Conservation (phyloP, 2,329 filamentous ascomycete species). For the Alternaria gansuensis region DNA sequence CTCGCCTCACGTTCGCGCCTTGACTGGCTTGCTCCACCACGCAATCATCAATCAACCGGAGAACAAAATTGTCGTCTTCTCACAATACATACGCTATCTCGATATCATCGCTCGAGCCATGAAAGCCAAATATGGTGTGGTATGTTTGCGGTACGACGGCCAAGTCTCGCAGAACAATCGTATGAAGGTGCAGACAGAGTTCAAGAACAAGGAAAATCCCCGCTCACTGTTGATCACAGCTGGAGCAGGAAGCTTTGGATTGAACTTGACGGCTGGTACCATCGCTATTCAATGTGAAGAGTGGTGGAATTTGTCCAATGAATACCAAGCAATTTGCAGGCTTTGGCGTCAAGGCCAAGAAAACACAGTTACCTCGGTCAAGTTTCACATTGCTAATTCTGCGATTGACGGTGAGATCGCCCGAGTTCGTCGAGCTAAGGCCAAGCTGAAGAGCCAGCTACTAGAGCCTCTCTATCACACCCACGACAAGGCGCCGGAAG, state of each 20-base stretch:
- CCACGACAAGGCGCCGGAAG: too few species aligned
- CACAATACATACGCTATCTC: background rate
- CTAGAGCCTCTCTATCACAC: too few species aligned
- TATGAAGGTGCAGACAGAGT: background rate
- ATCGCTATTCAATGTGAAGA: background rate
- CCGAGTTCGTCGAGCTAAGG: too few species aligned
- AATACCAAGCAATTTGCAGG: background rate
- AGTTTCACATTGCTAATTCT: too few species aligned
- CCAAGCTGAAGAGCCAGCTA: too few species aligned
- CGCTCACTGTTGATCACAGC: background rate
- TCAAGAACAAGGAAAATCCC: background rate
- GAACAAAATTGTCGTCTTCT: background rate
- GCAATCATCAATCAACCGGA: background rate
- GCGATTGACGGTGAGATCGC: background rate
- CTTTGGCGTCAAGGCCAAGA: background rate
- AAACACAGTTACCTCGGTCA: background rate
- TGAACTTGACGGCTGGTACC: background rate
- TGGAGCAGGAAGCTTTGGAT: background rate
- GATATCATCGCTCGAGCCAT: background rate
- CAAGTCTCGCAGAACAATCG: background rate
- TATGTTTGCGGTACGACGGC: background rate
- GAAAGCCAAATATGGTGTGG: background rate
- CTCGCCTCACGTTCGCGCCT: background rate
- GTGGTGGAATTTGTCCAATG: background rate
- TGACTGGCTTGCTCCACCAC: background rate